These are phyloP conservation scores for Plasmodium fragile DNA, from an alignment of 169 alveolate species.

Conservation along the genomic window DNA sequence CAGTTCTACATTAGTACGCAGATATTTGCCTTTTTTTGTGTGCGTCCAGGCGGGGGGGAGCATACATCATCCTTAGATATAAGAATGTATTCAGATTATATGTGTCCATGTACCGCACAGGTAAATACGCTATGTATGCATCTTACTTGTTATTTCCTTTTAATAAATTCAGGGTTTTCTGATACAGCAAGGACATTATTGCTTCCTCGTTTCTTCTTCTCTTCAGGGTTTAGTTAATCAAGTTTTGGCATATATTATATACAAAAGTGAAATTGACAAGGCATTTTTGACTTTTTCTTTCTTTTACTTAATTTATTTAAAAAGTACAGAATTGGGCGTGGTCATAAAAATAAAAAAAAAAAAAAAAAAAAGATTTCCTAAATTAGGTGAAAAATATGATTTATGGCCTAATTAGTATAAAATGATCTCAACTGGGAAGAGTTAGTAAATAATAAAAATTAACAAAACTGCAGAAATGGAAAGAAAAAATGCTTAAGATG, in stretches of 20 bases:
- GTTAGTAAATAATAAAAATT: neutral
- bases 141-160: constrained; percentile 54
- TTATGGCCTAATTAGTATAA: neutral
- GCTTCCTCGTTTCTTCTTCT: constrained; percentile 7
- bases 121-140: constrained; percentile 6
- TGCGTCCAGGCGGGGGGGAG: neutral
- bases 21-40: neutral
- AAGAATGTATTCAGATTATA: neutral
- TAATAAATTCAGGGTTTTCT: constrained; percentile 28
- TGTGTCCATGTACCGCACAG: neutral
- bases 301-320: neutral
- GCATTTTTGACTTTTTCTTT: constrained; percentile 28
- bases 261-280: neutral
- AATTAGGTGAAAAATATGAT: neutral
- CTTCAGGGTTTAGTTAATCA: neutral
- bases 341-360: neutral
- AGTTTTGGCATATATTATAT: constrained; percentile 21
- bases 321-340: neutral
- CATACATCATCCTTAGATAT: neutral
- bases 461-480: neutral
- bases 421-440: neutral
- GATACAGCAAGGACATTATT: constrained; percentile 40
- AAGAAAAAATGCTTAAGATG: neutral
- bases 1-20: neutral
- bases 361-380: neutral